Evolutionary conservation across 257 asterid genomes (phyloP), one percentile per base, ranked within the genome.

Genomic region (Cynanchum wilfordii): DNA sequence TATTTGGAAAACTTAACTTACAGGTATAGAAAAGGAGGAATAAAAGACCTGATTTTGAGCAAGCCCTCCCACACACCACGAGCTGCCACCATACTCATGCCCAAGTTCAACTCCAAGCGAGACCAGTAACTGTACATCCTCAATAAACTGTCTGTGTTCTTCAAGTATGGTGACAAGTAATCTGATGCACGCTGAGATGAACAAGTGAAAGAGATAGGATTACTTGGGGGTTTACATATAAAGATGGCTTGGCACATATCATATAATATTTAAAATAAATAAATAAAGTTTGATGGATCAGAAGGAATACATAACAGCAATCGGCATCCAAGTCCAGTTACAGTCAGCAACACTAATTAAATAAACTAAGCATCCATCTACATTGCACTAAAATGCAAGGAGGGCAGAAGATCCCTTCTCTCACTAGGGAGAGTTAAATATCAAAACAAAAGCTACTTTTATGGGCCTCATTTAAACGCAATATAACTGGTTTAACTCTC

Each of bases 11-110:
- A 66, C n/a, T 50, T 17, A 29, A 29, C n/a, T 16, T 55, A 58
- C 52, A 36, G 56, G 52, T 54, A 38, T 8, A 73, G 64, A 33
- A 47, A 65, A 68, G 10, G 50, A 73, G 10, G 42, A 47, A 55
- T 5, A 7, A 36, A 64, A 19, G 30, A 95, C 99, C 99, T 82
- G 69, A 76, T 79, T 73, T 95, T 92, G 70, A 95, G 92, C 80
- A 95, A 83, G 89, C 87, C 85, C 82, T 95, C 98, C 98, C 99
- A 95, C 73, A 92, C 97, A 79, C 95, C 87, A 84, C 94, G 97
- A 66, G 98, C 97, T 72, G 97, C 96, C 81, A 66, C 80, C 79
- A 81, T 63, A 86, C 90, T 93, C 73, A 89, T 92, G 64, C 96
- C 97, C 80, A 89, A 75, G 62, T 79, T 82, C 10, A 75, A 81